These are phyloP conservation scores for Trichoderma atrobrunneum DNA, from an alignment of 2,329 filamentous ascomycete genomes.

Conservation along the genomic window DNA sequence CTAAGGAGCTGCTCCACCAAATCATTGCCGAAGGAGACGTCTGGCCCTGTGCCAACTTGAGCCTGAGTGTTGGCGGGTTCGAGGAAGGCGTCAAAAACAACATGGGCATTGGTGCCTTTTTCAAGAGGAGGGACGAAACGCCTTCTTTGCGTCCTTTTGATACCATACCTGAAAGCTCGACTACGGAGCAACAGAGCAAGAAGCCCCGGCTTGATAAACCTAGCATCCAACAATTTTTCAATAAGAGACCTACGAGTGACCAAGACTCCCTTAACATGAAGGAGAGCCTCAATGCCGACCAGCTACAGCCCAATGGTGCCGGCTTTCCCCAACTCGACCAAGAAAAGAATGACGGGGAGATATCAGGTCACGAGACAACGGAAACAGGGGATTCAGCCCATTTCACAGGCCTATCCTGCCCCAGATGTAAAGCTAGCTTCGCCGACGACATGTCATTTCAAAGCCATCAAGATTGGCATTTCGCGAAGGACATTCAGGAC, in stretches of 20 bases:
- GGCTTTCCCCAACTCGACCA: background rate
- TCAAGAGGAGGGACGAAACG: conserved; percentile 72
- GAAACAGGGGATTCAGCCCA: background rate
- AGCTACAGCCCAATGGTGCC: background rate
- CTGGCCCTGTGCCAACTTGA: conserved; percentile 92
- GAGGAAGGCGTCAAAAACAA: conserved; percentile 84
- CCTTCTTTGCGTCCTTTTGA: conserved; percentile 33
- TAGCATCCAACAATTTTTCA: conserved; percentile 59
- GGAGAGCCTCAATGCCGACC: conserved; percentile 10
- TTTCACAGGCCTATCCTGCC: conserved; percentile 50
- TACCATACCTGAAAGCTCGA: conserved; percentile 23
- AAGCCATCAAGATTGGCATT: conserved; percentile 91
- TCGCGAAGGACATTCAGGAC: conserved; percentile 80
- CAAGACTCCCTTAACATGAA: conserved; percentile 27
- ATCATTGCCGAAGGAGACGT: conserved; percentile 73
- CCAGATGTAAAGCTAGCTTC: conserved; percentile 63
- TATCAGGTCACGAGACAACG: background rate
- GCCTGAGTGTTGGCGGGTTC: conserved; percentile 84
- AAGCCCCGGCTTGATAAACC: conserved; percentile 41
- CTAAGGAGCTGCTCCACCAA: conserved; percentile 73
- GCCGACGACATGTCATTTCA: conserved; percentile 56
- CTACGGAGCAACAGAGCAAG: conserved; percentile 27
- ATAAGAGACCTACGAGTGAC: conserved; percentile 37
- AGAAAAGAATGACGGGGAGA: background rate
- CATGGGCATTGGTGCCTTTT: conserved; percentile 78